Percentiles rank a stretch among this genome's conserved stretches.
These are phyloP conservation scores for Thalassiosira hispida DNA, from an alignment of 352 stramenopile species.

Conservation along the genomic window DNA sequence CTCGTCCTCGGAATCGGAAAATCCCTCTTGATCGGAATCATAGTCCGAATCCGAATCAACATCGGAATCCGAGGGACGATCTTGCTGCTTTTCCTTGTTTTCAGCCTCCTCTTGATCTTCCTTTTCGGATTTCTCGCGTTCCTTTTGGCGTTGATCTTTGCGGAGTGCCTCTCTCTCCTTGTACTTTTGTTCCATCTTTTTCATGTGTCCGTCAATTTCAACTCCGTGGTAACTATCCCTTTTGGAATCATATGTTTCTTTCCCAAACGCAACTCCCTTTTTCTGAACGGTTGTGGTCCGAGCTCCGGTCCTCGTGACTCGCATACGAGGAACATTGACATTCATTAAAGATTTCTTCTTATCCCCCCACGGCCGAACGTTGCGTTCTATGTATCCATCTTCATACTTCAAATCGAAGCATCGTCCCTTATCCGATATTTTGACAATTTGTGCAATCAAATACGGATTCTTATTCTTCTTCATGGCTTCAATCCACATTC, in stretches of 20 bases:
- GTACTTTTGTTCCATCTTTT: conserved; percentile 78
- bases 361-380: conserved; percentile 51
- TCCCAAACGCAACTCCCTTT: conserved; percentile 80
- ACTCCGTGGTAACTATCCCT: conserved; percentile 97
- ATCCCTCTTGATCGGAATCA: conserved; percentile 85
- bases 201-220: conserved; percentile 75
- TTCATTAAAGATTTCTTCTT: conserved; percentile 5
- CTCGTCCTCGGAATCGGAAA: conserved; percentile 87
- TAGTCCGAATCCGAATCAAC: conserved; percentile 75
- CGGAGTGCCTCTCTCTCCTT: conserved; percentile 74
- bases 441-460: conserved; percentile 81
- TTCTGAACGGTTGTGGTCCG: conserved; percentile 50
- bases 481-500: conserved; percentile 86
- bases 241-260: conserved; percentile 97
- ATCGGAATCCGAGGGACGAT: conserved; percentile 22
- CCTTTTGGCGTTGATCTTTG: conserved; percentile 85
- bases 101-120: conserved; percentile 84
- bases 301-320: conserved; percentile 69
- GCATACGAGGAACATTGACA: conserved; percentile 81
- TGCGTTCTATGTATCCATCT: conserved; percentile 73
- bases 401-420: conserved; percentile 83
- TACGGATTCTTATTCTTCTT: conserved; percentile 89
- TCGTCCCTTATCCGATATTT: conserved; percentile 68
- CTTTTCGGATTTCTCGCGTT: conserved; percentile 86
- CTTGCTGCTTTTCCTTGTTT: conserved; percentile 82